A percentile compares a stretch with the other conserved stretches of the same genome.
phyloP scores from a whole-genome alignment of 1,284 basidiomycete genomes.

The Boletus semigastroideus region DNA sequence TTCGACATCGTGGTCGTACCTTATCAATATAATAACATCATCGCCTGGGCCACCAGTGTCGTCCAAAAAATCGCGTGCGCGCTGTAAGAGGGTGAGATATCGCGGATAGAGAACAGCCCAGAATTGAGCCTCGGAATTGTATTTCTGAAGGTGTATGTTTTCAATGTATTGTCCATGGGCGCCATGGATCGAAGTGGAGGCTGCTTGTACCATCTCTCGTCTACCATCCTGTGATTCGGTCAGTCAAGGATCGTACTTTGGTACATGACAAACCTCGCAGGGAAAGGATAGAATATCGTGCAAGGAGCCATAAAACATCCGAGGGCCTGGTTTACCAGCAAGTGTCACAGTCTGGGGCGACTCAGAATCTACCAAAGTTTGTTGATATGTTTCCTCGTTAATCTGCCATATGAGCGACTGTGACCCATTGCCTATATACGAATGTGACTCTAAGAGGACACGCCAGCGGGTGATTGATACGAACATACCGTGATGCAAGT shows the following conservation, averaged over 20 bases:
- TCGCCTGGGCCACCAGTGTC: conserved; percentile 63
- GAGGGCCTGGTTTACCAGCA: conserved; percentile 14
- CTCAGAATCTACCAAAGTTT: conserved; percentile 53
- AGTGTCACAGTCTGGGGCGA: conserved; percentile 43
- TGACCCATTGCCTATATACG: conserved; percentile 72
- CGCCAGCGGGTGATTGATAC: neutral
- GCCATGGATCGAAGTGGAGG: conserved; percentile 78
- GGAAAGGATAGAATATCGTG: conserved; percentile 90
- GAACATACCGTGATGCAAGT: conserved; percentile 82
- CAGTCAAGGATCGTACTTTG: neutral
- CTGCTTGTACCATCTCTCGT: conserved; percentile 75
- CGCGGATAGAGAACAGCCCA: conserved; percentile 70
- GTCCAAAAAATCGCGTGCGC: conserved; percentile 73
- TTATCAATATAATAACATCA: conserved; percentile 84
- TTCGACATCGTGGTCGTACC: conserved; percentile 43
- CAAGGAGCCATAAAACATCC: conserved; percentile 21
- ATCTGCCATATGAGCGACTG: conserved; percentile 84
- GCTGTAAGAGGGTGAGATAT: conserved; percentile 62
- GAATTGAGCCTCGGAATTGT: conserved; percentile 75
- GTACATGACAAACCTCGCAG: conserved; percentile 66
- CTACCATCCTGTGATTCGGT: conserved; percentile 69
- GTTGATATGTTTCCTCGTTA: conserved; percentile 77
- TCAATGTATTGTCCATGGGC: conserved; percentile 90
- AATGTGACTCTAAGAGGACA: neutral
- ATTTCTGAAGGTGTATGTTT: conserved; percentile 86